Conservation (phyloP, 1,284 basidiomycete genomes). For the Agaricales sp. region DNA sequence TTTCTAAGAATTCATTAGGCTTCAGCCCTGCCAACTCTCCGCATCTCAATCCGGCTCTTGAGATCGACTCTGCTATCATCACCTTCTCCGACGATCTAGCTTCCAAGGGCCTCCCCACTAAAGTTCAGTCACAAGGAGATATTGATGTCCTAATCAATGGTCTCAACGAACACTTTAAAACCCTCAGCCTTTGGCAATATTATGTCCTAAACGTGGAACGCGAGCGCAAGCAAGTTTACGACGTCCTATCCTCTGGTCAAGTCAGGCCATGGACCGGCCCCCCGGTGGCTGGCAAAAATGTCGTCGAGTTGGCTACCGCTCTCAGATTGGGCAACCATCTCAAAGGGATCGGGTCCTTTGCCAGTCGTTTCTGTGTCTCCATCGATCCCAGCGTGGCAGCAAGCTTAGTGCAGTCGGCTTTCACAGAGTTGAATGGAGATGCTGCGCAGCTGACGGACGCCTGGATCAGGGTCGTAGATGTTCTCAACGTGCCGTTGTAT, state of each 20-base stretch:
- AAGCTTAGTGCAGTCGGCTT: constrained; percentile 64
- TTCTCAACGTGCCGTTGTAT: constrained; percentile 83
- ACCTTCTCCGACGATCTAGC: constrained; percentile 65
- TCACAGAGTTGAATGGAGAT: constrained; percentile 41
- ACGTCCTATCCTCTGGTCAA: constrained; percentile 35
- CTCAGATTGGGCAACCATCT: constrained; percentile 46
- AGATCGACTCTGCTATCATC: constrained; percentile 78
- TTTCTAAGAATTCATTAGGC: constrained; percentile 34
- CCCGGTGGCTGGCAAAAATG: constrained; percentile 44
- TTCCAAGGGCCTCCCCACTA: constrained; percentile 62
- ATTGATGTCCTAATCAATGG: constrained; percentile 55
- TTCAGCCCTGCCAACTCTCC: constrained; percentile 86
- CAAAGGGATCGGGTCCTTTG: constrained; percentile 45
- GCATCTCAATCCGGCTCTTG: constrained; percentile 80
- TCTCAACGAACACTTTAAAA: constrained; percentile 52
- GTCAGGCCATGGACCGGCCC: constrained; percentile 46
- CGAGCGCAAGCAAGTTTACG: constrained; percentile 45
- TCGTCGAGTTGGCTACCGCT: constrained; percentile 61
- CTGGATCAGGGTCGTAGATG: constrained; percentile 74
- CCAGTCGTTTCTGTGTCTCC: constrained; percentile 57
- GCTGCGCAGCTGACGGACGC: constrained; percentile 48
- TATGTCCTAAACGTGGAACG: constrained; percentile 73
- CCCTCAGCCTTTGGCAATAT: constrained; percentile 80
- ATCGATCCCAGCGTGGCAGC: constrained; percentile 55
- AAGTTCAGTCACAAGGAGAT: constrained; percentile 55